phyloP scores from a whole-genome alignment of 176 grass and related monocot species.

The Oryza nivara region DNA sequence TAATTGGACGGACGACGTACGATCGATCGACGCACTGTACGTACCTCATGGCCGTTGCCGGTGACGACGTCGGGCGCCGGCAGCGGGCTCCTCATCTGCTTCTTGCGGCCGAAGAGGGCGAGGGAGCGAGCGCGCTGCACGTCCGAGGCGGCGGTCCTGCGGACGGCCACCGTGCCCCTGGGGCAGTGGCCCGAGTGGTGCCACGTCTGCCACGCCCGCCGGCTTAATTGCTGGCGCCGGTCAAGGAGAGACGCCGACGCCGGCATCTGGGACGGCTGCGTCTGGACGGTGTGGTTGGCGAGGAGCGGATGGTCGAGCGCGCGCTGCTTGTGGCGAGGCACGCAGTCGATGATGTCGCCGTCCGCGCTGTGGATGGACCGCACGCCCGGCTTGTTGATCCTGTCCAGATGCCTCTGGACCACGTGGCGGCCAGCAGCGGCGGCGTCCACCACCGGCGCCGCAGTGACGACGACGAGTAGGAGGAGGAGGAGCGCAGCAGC shows the following conservation, averaged over 20 bases:
- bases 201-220: slow-evolving; percentile 78
- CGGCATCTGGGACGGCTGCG: neutral
- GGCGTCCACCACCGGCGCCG: neutral
- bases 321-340: slow-evolving; percentile 67
- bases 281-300: slow-evolving; percentile 71
- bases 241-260: neutral
- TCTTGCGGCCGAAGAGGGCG: slow-evolving; percentile 75
- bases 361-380: slow-evolving; percentile 77
- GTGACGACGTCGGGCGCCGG: slow-evolving; percentile 72
- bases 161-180: slow-evolving; percentile 68
- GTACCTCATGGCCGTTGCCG: slow-evolving; percentile 94
- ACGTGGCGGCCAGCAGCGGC: slow-evolving; percentile 13
- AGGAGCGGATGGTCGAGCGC: slow-evolving; percentile 77
- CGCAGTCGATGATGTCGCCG: slow-evolving; percentile 94
- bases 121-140: slow-evolving; percentile 71
- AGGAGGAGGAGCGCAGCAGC: slow-evolving; percentile 17
- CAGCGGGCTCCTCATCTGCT: neutral
- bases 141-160: slow-evolving; percentile 66
- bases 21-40: too few relatives aligned
- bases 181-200: slow-evolving; percentile 82
- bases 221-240: neutral
- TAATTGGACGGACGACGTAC: too few relatives aligned
- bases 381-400: slow-evolving; percentile 64
- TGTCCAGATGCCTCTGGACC: slow-evolving; percentile 64
- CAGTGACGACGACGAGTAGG: slow-evolving; percentile 12